phyloP scores from a whole-genome alignment of 768 basidiomycete species.

The Naganishia friedmannii region DNA sequence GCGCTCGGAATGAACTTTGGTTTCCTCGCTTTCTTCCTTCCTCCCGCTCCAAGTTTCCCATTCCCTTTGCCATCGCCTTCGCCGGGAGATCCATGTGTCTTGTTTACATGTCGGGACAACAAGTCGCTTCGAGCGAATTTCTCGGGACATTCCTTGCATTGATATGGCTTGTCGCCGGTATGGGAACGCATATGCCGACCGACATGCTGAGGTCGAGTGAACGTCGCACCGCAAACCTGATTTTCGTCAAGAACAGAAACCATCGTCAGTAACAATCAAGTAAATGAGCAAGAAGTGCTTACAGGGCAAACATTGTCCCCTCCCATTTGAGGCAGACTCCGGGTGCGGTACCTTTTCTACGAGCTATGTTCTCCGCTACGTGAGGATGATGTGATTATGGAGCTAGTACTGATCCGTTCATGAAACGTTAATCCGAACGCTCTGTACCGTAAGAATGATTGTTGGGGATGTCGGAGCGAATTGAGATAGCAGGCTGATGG shows the following conservation, averaged over 20 bases:
- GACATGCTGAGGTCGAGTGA: slow-evolving; percentile 51
- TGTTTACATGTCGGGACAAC: slow-evolving; percentile 50
- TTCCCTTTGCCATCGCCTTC: slow-evolving; percentile 30
- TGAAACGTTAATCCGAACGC: too few relatives aligned
- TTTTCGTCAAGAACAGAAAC: neutral
- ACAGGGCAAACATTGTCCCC: slow-evolving; percentile 15
- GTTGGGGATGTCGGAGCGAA: too few relatives aligned
- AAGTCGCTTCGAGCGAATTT: slow-evolving; percentile 44
- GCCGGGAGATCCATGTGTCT: slow-evolving; percentile 45
- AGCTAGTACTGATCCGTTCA: too few relatives aligned
- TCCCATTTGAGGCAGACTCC: neutral
- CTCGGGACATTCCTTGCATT: slow-evolving; percentile 46
- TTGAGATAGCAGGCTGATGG: too few relatives aligned
- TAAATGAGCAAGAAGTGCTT: neutral
- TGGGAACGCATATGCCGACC: slow-evolving; percentile 49
- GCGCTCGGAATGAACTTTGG: neutral
- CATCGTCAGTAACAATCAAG: neutral
- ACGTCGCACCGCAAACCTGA: slow-evolving; percentile 47
- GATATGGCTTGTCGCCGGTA: slow-evolving; percentile 48
- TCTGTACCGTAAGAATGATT: too few relatives aligned
- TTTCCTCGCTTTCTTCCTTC: neutral
- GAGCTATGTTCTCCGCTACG: too few relatives aligned
- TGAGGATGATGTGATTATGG: too few relatives aligned
- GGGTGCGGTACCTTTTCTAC: too few relatives aligned
- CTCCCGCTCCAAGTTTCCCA: neutral